Evolutionary conservation across 495 filamentous ascomycete species (phyloP).

Genomic region (Trichoderma erinaceum): DNA sequence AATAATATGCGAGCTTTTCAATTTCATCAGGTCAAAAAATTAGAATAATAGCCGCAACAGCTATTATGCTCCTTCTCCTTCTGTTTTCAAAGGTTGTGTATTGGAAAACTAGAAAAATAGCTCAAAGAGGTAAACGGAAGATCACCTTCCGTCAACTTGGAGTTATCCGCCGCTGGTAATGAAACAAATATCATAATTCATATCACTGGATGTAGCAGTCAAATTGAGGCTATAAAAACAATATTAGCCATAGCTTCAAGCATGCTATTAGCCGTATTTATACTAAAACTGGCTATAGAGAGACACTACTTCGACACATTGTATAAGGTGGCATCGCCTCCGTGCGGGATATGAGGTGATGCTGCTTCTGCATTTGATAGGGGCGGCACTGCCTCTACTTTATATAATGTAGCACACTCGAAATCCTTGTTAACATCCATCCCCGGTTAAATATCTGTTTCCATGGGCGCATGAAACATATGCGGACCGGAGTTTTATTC

Average conservation of each 20-base stretch:
- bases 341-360: not conserved
- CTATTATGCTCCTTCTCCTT: too few relatives aligned
- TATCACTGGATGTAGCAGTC: not conserved
- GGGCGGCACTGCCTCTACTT: not conserved
- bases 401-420: not conserved
- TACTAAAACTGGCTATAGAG: not conserved
- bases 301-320: not conserved
- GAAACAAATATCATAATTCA: not conserved
- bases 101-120: too few relatives aligned
- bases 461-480: not conserved
- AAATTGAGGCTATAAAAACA: slow-evolving; percentile 1
- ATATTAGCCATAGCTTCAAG: slow-evolving; percentile 5
- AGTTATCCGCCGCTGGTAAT: not conserved
- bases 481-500: not conserved
- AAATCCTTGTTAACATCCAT: not conserved
- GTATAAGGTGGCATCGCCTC: not conserved
- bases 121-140: too few relatives aligned
- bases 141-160: not conserved
- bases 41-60: too few relatives aligned
- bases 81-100: too few relatives aligned
- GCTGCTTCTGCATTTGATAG: too few relatives aligned
- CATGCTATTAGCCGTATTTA: not conserved
- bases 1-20: too few relatives aligned
- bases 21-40: too few relatives aligned
- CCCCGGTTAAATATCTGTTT: not conserved